phyloP scores from a whole-genome alignment of 2,329 filamentous ascomycete genomes.

The Didymella exigua region DNA sequence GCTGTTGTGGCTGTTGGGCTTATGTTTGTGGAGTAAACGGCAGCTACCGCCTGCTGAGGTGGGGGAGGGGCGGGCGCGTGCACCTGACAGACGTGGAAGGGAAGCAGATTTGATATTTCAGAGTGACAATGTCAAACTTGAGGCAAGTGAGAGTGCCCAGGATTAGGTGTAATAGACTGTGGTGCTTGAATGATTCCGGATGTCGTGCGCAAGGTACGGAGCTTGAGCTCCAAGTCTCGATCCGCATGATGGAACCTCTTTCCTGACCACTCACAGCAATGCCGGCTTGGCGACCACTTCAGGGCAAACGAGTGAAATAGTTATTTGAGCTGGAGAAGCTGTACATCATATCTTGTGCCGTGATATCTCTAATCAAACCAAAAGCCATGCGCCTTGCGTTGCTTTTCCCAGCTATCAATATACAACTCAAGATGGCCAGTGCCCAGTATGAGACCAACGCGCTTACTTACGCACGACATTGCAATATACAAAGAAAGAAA shows the following conservation, averaged over 20 bases:
- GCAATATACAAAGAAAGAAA: conserved; percentile 18
- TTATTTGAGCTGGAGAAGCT: background rate
- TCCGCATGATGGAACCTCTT: conserved; percentile 7
- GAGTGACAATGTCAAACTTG: background rate
- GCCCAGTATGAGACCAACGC: conserved; percentile 12
- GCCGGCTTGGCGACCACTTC: background rate
- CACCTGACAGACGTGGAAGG: background rate
- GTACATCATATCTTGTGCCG: background rate
- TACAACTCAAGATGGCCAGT: conserved; percentile 13
- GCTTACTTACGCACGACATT: conserved; percentile 6
- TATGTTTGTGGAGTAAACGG: background rate
- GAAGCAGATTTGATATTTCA: background rate
- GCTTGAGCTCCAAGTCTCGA: conserved; percentile 5
- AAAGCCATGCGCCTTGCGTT: conserved; percentile 22
- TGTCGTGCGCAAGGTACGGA: conserved; percentile 2
- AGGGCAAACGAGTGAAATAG: background rate
- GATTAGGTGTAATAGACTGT: background rate
- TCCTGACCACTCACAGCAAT: conserved; percentile 2
- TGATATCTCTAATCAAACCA: conserved; percentile 21
- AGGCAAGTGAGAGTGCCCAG: background rate
- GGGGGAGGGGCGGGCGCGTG: conserved; percentile 17
- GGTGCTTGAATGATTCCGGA: background rate
- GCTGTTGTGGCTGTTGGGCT: background rate
- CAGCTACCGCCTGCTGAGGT: conserved; percentile 4
- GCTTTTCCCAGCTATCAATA: conserved; percentile 32